phyloP scores from a whole-genome alignment of 129 eudicot species.

The Ambrosia artemisiifolia region DNA sequence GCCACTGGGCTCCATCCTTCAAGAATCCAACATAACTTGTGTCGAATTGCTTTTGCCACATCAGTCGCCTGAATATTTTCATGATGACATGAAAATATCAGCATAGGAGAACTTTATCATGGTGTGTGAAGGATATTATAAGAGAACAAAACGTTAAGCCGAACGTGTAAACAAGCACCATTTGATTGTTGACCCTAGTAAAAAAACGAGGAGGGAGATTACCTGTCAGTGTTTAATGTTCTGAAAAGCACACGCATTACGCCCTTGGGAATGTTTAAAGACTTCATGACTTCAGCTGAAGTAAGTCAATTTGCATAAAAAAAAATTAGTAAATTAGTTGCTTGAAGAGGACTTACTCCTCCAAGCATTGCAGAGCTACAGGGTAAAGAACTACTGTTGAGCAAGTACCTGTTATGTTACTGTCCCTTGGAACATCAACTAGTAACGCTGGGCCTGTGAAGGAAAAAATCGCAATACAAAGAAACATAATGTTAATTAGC shows the following conservation, averaged over 20 bases:
- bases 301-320: conserved; percentile 2
- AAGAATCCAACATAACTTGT: conserved; percentile 59
- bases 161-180: neutral
- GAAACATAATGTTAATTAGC: neutral
- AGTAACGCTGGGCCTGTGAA: conserved; percentile 61
- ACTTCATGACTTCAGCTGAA: conserved; percentile 61
- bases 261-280: conserved; percentile 56
- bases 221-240: conserved; percentile 66
- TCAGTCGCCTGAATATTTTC: conserved; percentile 52
- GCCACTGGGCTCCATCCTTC: conserved; percentile 63
- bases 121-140: neutral
- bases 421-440: conserved; percentile 64
- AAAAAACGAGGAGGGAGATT: neutral
- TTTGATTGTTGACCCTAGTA: neutral
- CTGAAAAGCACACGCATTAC: conserved; percentile 67
- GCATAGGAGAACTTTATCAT: neutral
- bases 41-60: conserved; percentile 50
- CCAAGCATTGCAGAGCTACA: neutral
- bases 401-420: conserved; percentile 52
- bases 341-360: neutral
- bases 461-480: neutral
- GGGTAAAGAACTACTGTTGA: neutral
- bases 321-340: neutral
- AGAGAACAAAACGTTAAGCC: neutral
- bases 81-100: neutral